Evolutionary conservation across 2,329 filamentous ascomycete species (phyloP).

Genomic region (Botryotinia narcissicola): DNA sequence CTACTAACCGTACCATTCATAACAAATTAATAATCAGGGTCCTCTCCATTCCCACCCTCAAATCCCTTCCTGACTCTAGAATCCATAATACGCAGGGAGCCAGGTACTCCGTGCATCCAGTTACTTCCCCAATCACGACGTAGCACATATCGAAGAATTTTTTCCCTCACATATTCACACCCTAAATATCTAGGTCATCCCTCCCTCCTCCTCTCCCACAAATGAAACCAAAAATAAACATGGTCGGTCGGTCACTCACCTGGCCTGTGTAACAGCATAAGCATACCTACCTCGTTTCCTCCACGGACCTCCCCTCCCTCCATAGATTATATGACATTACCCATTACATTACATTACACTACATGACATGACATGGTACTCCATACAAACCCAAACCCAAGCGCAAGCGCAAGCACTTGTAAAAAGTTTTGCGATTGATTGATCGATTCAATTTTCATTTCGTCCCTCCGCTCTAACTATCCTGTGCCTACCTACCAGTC

Average conservation of each 20-base stretch:
- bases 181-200: neutral
- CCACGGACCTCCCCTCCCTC: neutral
- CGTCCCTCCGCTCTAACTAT: no score
- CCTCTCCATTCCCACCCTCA: no score
- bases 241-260: neutral
- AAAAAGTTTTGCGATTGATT: no score
- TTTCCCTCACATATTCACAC: neutral
- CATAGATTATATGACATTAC: neutral
- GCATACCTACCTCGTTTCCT: neutral
- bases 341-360: no score
- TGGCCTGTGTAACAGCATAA: neutral
- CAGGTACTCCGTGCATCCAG: neutral
- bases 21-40: neutral
- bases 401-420: no score
- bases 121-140: neutral
- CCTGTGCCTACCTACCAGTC: no score
- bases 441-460: neutral
- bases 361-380: neutral
- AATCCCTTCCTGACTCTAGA: neutral
- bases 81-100: no score
- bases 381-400: neutral
- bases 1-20: neutral
- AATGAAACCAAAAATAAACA: neutral
- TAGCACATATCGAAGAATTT: neutral
- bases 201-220: neutral